Evolutionary conservation across 331 rosid species (phyloP), one percentile per base, ranked within the genome.

Genomic region (Phaseolus coccineus): DNA sequence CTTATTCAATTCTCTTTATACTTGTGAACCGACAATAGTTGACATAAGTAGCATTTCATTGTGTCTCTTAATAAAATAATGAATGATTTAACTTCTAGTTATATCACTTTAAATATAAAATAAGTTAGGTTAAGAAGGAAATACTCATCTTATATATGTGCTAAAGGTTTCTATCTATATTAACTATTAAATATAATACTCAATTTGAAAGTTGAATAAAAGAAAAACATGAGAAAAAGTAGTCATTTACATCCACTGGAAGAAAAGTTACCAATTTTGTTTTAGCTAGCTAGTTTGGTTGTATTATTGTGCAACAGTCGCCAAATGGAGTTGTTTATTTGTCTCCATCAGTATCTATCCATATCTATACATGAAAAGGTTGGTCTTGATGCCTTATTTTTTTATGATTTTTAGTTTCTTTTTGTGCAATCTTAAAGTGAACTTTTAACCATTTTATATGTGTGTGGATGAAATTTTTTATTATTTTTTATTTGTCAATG

Each of bases 351-450:
- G 13, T 27, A 30, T 30, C 48, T 28, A 16, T 13, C 16, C 37
- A 9, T 63, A 48, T 44, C n/a, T 28, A 15, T 31, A 6, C 11
- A 64, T 35, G 24, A 28, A 22, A 35, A 22, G 65, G 40, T 65
- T 37, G 42, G 27, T 35, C 7, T 11, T 33, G 46, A 47, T 71
- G 50, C 39, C 40, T 12, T 63, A 0, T 8, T 64, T 62, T 44
- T 19, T 35, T 3, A 3, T 3, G 51, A 3, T 37, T 64, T 64
- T 65, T 19, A 37, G 51, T 65, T 65, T 65, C 51, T 9, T 64
- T 64, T 64, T 64, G 8, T 35, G 70, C 70, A 64, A n/a, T 64
- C 48, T 64, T 64, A 37, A 64, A 37, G 48, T 62, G 68, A 62
- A 15, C 50, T 64, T 63, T 64, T 37, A 37, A 64, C 50, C 30